These are phyloP conservation scores for Fragilariopsis cylindrus DNA, from an alignment of 108 stramenopile species.

Conservation along the genomic window DNA sequence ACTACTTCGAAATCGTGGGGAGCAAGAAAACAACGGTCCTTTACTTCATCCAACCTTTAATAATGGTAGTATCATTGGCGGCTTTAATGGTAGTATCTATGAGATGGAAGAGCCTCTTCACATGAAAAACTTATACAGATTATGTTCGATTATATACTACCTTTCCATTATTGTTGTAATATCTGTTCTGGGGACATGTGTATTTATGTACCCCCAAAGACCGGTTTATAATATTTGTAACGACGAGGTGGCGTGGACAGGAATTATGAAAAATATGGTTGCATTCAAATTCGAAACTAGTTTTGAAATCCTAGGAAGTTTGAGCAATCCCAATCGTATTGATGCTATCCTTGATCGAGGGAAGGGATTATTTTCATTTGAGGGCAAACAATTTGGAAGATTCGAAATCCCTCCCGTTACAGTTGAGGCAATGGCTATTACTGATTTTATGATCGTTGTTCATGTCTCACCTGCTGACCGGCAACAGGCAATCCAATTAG, in stretches of 20 bases:
- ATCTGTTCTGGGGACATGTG: conserved; percentile 34
- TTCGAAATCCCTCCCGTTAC: conserved; percentile 66
- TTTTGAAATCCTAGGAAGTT: conserved; percentile 79
- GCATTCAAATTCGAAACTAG: conserved; percentile 67
- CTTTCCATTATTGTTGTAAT: conserved; percentile 42
- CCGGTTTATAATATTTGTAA: conserved; percentile 88
- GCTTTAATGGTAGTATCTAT: background rate
- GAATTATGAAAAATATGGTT: conserved; percentile 72
- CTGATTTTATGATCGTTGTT: conserved; percentile 77
- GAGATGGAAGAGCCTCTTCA: conserved; percentile 22
- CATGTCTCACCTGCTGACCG: conserved; percentile 64
- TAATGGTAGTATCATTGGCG: background rate
- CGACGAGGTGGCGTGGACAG: conserved; percentile 78
- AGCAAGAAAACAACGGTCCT: conserved; percentile 12
- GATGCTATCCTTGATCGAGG: conserved; percentile 65
- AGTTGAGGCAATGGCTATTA: conserved; percentile 65
- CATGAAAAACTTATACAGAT: conserved; percentile 46
- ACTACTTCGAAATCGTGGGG: background rate
- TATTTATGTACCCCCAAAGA: conserved; percentile 65
- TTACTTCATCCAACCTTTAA: conserved; percentile 18
- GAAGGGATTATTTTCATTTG: conserved; percentile 66
- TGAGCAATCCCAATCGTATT: conserved; percentile 82
- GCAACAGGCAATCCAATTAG: conserved; percentile 67
- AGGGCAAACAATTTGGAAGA: conserved; percentile 68
- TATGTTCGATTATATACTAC: conserved; percentile 45